Percentiles rank a stretch among this genome's conserved stretches.
These are phyloP conservation scores for Marsdenia floribunda DNA, from an alignment of 257 asterid genomes.

Conservation along the genomic window DNA sequence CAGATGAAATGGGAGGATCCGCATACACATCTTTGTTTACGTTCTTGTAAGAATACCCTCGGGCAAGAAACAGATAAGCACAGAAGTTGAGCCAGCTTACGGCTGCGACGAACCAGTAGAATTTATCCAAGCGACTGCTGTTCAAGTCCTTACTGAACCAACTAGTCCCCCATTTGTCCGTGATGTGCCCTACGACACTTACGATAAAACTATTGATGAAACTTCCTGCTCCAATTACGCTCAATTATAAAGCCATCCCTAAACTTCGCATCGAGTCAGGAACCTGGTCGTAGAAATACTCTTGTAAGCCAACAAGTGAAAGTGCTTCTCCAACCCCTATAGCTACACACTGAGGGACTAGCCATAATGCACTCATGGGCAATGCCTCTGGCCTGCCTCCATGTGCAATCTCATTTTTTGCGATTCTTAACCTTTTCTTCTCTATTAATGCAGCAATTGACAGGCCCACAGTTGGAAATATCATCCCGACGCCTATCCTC, in stretches of 20 bases:
- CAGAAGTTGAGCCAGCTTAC: constrained; percentile 11
- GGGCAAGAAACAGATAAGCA: constrained; percentile 15
- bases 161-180: constrained; percentile 13
- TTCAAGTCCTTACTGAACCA: constrained; percentile 29
- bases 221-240: constrained; percentile 20
- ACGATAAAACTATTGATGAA: constrained; percentile 21
- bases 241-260: constrained; percentile 19
- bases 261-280: constrained; percentile 31
- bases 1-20: neutral
- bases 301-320: constrained; percentile 25
- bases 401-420: neutral
- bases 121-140: constrained; percentile 23
- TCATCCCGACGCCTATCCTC: constrained; percentile 26
- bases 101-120: constrained; percentile 19
- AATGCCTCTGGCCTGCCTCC: neutral
- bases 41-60: constrained; percentile 17
- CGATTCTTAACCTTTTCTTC: constrained; percentile 16
- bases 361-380: constrained; percentile 27
- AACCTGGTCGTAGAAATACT: constrained; percentile 27
- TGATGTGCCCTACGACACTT: constrained; percentile 7
- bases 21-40: neutral
- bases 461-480: constrained; percentile 7
- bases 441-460: constrained; percentile 23
- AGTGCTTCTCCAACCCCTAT: constrained; percentile 23
- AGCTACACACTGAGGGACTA: constrained; percentile 20